Percentiles rank a stretch among this genome's conserved stretches.
Evolutionary conservation across 345 rosid species (phyloP).

Genomic region (Euphorbia peplus): DNA sequence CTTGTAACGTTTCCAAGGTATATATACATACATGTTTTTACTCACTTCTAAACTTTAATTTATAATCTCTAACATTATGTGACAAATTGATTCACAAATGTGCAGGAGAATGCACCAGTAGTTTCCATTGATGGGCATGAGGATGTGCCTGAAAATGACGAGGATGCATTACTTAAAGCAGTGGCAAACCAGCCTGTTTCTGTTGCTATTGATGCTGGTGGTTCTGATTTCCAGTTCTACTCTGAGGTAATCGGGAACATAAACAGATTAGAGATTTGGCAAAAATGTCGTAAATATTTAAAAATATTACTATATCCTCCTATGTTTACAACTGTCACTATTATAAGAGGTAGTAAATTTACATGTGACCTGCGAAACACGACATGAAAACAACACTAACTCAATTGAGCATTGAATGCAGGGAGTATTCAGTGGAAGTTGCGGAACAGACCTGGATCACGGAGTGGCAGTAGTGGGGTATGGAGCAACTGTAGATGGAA

Average conservation of each 20-base stretch:
- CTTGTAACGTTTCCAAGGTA: constrained; percentile 41
- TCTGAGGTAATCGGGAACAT: no score
- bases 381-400: no score
- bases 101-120: constrained; percentile 28
- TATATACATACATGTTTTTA: neutral
- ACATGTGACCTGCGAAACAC: no score
- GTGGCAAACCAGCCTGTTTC: constrained; percentile 59
- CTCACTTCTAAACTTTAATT: neutral
- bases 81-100: neutral
- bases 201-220: constrained; percentile 71
- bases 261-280: no score
- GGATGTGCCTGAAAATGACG: constrained; percentile 44
- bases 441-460: constrained; percentile 57
- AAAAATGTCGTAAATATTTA: no score
- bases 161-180: constrained; percentile 42
- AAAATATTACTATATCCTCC: no score
- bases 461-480: constrained; percentile 63
- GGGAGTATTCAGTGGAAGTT: constrained; percentile 64
- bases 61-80: no score
- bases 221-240: constrained; percentile 77
- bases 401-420: constrained; percentile 14
- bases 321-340: no score
- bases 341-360: no score
- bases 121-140: constrained; percentile 43
- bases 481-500: constrained; percentile 53